A percentile compares a stretch with the other conserved stretches of the same genome.
phyloP scores from a whole-genome alignment of 495 filamentous ascomycete species.

The Talaromyces nanjingensis region DNA sequence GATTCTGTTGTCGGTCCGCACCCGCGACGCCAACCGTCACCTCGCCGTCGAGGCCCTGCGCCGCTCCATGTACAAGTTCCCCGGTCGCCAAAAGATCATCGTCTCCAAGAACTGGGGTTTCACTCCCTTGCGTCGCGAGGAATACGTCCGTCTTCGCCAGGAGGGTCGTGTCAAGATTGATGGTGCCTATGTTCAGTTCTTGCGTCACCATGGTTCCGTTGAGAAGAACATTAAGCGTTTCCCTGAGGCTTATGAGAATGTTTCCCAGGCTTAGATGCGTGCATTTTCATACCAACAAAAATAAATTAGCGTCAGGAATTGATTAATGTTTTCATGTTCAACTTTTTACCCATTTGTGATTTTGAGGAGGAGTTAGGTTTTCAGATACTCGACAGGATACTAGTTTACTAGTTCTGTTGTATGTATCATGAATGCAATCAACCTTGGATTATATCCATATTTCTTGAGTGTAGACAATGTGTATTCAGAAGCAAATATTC shows the following conservation, averaged over 20 bases:
- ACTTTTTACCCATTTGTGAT: constrained; percentile 1
- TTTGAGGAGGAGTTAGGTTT: not conserved
- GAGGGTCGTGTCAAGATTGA: constrained; percentile 86
- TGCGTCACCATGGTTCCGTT: constrained; percentile 80
- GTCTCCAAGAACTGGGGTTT: constrained; percentile 99
- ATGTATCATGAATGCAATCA: constrained; percentile 5
- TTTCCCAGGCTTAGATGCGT: constrained; percentile 36
- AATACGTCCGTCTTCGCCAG: constrained; percentile 88
- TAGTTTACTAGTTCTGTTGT: not conserved
- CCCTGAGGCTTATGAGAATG: constrained; percentile 75
- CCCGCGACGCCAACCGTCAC: constrained; percentile 84
- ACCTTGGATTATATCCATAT: not conserved
- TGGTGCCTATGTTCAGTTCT: constrained; percentile 98
- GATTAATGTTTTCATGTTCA: constrained; percentile 6
- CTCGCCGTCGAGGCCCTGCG: constrained; percentile 96
- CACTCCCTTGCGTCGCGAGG: constrained; percentile 93
- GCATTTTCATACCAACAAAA: not conserved
- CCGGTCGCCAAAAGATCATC: constrained; percentile 99
- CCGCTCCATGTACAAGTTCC: constrained; percentile 99
- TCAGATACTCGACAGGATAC: constrained; percentile 12
- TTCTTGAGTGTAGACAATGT: not conserved
- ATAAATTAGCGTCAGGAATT: constrained; percentile 7
- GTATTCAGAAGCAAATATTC: not conserved
- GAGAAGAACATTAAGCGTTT: constrained; percentile 84
- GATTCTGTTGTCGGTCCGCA: constrained; percentile 93